Evolutionary conservation across 768 basidiomycete genomes (phyloP).

Genomic region (Royoungia palumana): DNA sequence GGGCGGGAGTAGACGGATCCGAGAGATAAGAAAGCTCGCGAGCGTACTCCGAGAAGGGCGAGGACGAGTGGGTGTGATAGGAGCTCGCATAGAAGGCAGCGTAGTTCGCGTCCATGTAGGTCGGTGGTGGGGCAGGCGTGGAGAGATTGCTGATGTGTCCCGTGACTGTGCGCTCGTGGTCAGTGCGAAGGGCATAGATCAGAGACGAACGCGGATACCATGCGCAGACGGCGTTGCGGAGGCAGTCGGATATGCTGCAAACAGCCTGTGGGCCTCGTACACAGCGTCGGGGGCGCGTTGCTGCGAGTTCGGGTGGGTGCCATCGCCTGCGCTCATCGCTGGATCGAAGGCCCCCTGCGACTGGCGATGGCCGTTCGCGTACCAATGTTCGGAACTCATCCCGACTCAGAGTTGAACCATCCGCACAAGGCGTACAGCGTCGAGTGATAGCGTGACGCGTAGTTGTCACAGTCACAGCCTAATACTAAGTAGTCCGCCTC

Average conservation of each 20-base stretch:
- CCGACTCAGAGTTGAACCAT: conserved; percentile 6
- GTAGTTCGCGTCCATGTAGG: conserved; percentile 54
- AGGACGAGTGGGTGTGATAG: conserved; percentile 34
- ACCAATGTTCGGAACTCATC: conserved; percentile 28
- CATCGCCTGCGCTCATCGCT: background rate
- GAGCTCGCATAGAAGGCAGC: conserved; percentile 23
- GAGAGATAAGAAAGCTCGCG: conserved; percentile 57
- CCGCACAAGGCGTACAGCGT: background rate
- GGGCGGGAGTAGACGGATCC: conserved; percentile 40
- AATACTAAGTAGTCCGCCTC: conserved; percentile 36
- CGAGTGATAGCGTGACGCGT: conserved; percentile 13
- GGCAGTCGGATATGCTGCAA: conserved; percentile 68
- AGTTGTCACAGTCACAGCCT: conserved; percentile 19
- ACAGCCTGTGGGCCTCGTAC: conserved; percentile 63
- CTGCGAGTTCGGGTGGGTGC: conserved; percentile 8
- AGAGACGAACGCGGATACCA: conserved; percentile 39
- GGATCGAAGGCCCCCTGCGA: conserved; percentile 15
- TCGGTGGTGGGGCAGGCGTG: conserved; percentile 55
- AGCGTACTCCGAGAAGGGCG: conserved; percentile 68
- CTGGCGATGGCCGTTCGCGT: conserved; percentile 16
- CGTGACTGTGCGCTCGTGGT: conserved; percentile 46
- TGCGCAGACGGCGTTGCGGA: conserved; percentile 77
- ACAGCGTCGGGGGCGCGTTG: conserved; percentile 45
- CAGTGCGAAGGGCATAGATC: conserved; percentile 9
- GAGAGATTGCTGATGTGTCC: conserved; percentile 63